Evolutionary conservation across 1,284 basidiomycete genomes (phyloP).

Genomic region (Filobasidium uniguttulatum): DNA sequence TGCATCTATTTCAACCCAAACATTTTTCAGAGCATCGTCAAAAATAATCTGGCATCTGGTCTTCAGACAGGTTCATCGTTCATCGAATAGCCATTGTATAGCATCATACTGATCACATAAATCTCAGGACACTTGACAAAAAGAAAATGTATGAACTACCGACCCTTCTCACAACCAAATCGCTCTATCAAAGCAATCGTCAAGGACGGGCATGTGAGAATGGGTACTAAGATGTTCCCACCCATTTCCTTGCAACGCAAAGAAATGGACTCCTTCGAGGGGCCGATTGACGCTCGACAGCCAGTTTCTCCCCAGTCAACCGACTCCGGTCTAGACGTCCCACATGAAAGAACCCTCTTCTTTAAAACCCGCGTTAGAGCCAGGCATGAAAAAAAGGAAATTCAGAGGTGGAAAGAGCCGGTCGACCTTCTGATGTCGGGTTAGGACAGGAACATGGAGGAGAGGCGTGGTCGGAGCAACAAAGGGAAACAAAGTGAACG

Average conservation of each 20-base stretch:
- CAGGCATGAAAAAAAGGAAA: too few species aligned
- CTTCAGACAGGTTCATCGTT: too few species aligned
- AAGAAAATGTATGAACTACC: background rate
- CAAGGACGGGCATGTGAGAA: background rate
- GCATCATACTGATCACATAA: background rate
- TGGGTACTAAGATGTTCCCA: constrained; percentile 3
- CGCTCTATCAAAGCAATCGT: background rate
- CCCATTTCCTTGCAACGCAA: background rate
- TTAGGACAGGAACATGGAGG: too few species aligned
- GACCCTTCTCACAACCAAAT: constrained; percentile 2
- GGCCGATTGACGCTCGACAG: constrained; percentile 3
- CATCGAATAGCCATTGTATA: too few species aligned
- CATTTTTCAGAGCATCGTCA: too few species aligned
- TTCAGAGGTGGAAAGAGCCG: too few species aligned
- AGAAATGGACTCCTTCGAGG: background rate
- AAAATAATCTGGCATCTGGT: too few species aligned
- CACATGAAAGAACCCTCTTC: too few species aligned
- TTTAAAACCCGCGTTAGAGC: background rate
- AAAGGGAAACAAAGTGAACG: constrained; percentile 5
- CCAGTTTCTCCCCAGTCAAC: background rate
- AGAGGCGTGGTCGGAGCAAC: constrained; percentile 2
- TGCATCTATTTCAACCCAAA: too few species aligned
- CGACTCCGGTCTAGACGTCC: background rate
- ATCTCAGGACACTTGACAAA: background rate
- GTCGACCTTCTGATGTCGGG: too few species aligned